Evolutionary conservation across 1,139 yeast species (phyloP).

Genomic region (Kodamaea anthophila): DNA sequence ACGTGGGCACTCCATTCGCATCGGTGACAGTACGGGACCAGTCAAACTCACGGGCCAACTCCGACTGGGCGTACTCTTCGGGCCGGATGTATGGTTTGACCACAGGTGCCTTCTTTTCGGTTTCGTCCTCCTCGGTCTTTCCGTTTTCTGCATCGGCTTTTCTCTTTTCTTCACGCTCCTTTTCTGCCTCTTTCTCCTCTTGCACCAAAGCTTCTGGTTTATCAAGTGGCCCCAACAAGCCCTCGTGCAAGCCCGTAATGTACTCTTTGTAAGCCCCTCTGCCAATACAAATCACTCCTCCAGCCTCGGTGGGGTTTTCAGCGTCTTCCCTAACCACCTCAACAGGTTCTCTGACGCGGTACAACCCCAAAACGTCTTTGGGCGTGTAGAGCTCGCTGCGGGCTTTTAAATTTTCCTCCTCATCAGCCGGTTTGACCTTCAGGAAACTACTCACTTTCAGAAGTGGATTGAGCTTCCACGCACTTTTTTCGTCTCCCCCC

Average conservation of each 20-base stretch:
- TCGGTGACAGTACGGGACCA: conserved; percentile 19
- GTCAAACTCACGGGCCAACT: conserved; percentile 58
- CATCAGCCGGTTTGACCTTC: conserved; percentile 1
- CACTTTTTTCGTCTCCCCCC: conserved; percentile 8
- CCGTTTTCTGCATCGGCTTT: conserved; percentile 11
- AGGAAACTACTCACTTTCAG: conserved; percentile 10
- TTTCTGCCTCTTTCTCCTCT: conserved; percentile 22
- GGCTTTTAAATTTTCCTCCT: conserved; percentile 19
- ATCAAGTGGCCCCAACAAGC: conserved; percentile 85
- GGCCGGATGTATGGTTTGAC: conserved; percentile 60
- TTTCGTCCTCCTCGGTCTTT: conserved; percentile 16
- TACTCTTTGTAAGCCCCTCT: conserved; percentile 96
- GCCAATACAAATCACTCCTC: conserved; percentile 90
- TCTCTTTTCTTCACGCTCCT: conserved; percentile 12
- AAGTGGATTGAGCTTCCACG: conserved; percentile 14
- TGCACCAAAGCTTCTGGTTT: conserved; percentile 40
- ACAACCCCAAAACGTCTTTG: conserved; percentile 55
- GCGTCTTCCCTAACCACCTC: conserved; percentile 44
- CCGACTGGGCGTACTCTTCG: conserved; percentile 46
- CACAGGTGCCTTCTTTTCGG: conserved; percentile 38
- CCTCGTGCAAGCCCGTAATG: conserved; percentile 86
- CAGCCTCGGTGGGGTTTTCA: conserved; percentile 43
- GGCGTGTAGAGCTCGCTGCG: conserved; percentile 44
- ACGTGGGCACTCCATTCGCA: conserved; percentile 45
- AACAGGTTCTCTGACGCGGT: conserved; percentile 32